phyloP scores from a whole-genome alignment of 352 stramenopile species.

The Globisporangium middletonii region DNA sequence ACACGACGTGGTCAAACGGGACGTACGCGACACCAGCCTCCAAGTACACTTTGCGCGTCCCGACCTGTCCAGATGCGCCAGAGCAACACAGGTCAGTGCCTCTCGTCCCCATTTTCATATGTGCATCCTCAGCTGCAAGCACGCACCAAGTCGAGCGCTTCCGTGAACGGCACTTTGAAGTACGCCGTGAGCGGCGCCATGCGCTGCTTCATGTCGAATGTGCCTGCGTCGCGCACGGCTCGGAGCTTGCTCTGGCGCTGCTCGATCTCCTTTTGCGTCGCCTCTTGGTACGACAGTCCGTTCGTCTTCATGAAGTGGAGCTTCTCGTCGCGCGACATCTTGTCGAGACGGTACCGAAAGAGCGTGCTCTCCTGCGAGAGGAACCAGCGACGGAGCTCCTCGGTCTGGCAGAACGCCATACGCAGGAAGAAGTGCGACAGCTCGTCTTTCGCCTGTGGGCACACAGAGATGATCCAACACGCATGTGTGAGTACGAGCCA shows the following conservation, averaged over 20 bases:
- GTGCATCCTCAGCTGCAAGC: neutral
- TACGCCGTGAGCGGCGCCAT: constrained; percentile 63
- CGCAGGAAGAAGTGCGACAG: constrained; percentile 98
- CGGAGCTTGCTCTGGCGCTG: constrained; percentile 55
- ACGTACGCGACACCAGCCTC: constrained; percentile 94
- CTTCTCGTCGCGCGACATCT: constrained; percentile 85
- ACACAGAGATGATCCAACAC: neutral
- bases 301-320: constrained; percentile 86
- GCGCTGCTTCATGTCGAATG: constrained; percentile 39
- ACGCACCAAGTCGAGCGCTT: constrained; percentile 92
- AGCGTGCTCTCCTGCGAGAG: constrained; percentile 93
- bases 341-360: constrained; percentile 90
- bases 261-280: constrained; percentile 61
- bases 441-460: constrained; percentile 78
- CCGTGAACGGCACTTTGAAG: constrained; percentile 97
- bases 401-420: constrained; percentile 96
- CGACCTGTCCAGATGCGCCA: constrained; percentile 23
- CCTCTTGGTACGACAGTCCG: constrained; percentile 70
- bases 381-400: constrained; percentile 98
- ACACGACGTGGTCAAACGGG: constrained; percentile 91
- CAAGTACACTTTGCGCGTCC: constrained; percentile 90
- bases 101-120: too few relatives aligned
- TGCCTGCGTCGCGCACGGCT: constrained; percentile 51
- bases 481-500: neutral
- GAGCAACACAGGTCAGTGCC: neutral